A percentile compares a stretch with the other conserved stretches of the same genome.
These are phyloP conservation scores for Phalaenopsis equestris DNA, from an alignment of 106 monocot species.

Conservation along the genomic window DNA sequence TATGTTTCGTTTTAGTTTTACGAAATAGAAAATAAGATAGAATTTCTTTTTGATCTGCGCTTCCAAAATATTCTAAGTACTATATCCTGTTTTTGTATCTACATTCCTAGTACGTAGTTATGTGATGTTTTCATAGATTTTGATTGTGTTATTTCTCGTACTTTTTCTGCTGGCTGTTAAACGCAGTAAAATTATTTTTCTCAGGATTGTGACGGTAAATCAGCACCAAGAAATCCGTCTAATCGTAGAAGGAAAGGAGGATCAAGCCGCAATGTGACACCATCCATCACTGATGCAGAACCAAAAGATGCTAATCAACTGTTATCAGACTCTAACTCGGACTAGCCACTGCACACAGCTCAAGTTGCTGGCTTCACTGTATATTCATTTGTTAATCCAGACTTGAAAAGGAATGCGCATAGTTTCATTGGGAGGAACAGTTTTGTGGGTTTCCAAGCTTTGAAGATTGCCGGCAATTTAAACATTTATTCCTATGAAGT, in stretches of 20 bases:
- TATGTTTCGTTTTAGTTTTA: neutral
- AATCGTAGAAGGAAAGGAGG: constrained; percentile 1
- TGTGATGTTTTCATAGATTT: neutral
- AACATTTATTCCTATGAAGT: too few species aligned
- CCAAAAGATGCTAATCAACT: constrained; percentile 59
- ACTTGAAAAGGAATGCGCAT: neutral
- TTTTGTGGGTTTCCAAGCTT: neutral
- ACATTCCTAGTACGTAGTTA: neutral
- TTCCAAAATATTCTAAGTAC: too few species aligned
- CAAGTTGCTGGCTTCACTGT: neutral
- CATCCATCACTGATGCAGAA: constrained; percentile 49
- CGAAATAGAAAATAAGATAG: neutral
- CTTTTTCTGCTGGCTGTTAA: neutral
- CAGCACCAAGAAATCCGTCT: neutral
- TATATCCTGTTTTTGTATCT: too few species aligned
- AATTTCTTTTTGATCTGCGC: neutral
- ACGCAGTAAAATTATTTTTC: neutral
- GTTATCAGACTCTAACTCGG: constrained; percentile 54
- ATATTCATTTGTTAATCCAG: neutral
- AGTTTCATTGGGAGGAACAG: neutral
- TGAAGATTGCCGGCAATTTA: neutral
- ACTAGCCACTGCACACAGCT: constrained; percentile 23
- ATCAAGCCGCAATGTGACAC: constrained; percentile 18
- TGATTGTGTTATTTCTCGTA: neutral
- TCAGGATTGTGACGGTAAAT: constrained; percentile 17